Evolutionary conservation across 352 stramenopile species (phyloP), one percentile per base, ranked within the genome.

Genomic region (Globisporangium acanthophoron): DNA sequence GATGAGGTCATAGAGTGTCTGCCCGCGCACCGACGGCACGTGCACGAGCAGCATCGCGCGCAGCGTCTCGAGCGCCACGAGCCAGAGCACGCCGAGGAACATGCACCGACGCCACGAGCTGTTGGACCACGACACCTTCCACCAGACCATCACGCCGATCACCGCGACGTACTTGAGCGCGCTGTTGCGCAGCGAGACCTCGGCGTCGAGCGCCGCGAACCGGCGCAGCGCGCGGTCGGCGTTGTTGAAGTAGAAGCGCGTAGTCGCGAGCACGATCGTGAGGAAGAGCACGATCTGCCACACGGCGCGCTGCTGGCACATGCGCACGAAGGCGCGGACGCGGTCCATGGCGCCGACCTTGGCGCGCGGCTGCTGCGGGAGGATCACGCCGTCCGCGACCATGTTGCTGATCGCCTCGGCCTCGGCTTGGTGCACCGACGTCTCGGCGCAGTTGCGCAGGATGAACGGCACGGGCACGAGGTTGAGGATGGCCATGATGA

Each of bases 271-370:
- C 45, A 62, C 20, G 46, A 90, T 63, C 35, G 75, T 83, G 58
- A 88, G 58, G 64, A 88, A 90, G 40, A 88, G 65, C 64, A 88
- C 78, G 48, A 90, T 77, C 59, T 88, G 80, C 80, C 80, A 90
- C 66, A 90, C 69, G 49, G 80, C 78, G 24, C 78, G 78, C 59
- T 90, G 80, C 64, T 87, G 75, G 39, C 56, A 62, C 78, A 90
- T 86, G 50, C 78, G 71, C 54, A 87, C 79, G 61, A 90, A 76
- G 24, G 64, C 57, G 13, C 58, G 54, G n/a, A 70, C 43, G 24
- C 65, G 65, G 49, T 62, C 56, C 47, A 56, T 62, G 33, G 45
- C 56, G 1, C 8, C 44, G 45, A 56, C 5, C 37, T n/a, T 31
- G n/a, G 29, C 24, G 15, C 11, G 41, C 13, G 44, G 53, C 24